Percentiles rank a stretch among this genome's conserved stretches.
phyloP scores from a whole-genome alignment of 352 stramenopile genomes.

The Phytophthora vignae region DNA sequence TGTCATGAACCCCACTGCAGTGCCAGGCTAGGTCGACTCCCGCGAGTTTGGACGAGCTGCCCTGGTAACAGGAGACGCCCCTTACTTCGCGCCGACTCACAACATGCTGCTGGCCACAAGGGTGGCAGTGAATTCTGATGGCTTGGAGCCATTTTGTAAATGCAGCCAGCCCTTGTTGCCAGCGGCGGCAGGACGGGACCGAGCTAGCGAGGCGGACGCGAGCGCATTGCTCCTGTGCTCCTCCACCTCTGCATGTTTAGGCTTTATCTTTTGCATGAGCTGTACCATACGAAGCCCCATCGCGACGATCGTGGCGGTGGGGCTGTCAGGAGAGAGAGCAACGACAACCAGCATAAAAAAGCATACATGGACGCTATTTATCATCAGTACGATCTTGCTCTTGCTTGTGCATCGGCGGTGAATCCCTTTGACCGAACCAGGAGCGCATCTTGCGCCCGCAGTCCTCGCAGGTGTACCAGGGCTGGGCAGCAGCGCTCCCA shows the following conservation, averaged over 20 bases:
- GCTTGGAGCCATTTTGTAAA: constrained; percentile 30
- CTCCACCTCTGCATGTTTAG: constrained; percentile 37
- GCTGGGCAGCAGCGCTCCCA: background rate
- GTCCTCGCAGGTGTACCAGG: constrained; percentile 16
- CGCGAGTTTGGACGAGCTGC: constrained; percentile 12
- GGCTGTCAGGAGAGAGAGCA: constrained; percentile 23
- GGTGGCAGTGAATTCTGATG: constrained; percentile 8
- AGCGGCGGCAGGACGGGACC: constrained; percentile 6
- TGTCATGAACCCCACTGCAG: constrained; percentile 56
- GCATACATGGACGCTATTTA: constrained; percentile 56
- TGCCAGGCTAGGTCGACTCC: constrained; percentile 12
- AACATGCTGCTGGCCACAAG: background rate
- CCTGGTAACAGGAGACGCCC: constrained; percentile 15
- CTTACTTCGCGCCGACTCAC: background rate
- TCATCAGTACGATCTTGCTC: constrained; percentile 10
- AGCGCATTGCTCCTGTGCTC: constrained; percentile 10
- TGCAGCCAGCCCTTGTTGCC: constrained; percentile 9
- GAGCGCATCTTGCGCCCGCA: constrained; percentile 12
- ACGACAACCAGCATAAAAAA: constrained; percentile 38
- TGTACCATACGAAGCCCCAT: constrained; percentile 50
- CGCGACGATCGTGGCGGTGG: constrained; percentile 25
- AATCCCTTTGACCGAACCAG: constrained; percentile 15
- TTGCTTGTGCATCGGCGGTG: constrained; percentile 3
- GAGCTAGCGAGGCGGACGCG: constrained; percentile 22
- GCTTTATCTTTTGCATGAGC: constrained; percentile 45